Base-by-base conservation (phyloP, 1,284 basidiomycete species). In the Sparassis latifolia region DNA sequence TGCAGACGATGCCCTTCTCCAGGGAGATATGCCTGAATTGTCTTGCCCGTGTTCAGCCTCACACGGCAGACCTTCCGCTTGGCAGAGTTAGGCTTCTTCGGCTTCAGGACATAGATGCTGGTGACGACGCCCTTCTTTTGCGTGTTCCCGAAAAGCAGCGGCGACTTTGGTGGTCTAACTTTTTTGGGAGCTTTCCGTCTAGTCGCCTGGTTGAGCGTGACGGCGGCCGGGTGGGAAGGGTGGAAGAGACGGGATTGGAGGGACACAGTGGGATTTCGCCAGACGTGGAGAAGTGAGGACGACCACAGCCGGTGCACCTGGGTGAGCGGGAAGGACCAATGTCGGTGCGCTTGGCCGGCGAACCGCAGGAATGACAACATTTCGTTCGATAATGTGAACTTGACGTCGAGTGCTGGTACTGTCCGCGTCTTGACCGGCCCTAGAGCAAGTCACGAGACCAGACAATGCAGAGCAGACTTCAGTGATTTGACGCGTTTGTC, bases 81-180 rank as follows among this genome's bases (percentile, higher is more conserved):
- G 42, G 95, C 95, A 41, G 96, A 99, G 72, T 99, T 99, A 57
- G 97, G 97, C 68, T 99, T 99, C 76, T 95, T 97, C 29, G 97
- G 97, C 65, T 89, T 93, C 60, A 78, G 80, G 43, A 84, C 89
- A 68, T 89, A 88, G 29, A 97, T 82, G 58, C 86, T 82, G 32
- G 85, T 81, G 65, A 91, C 89, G 52, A 97, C 92, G 37, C 90
- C 94, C 67, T 96, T 97, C 61, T 84, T 84, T 71, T 97, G 93
- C 9, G 86, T 89, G 64, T 80, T 86, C 33, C 69, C 74, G 55
- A 88, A 74, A 29, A 97, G 78, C 7, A 94, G 79, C 1, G 93
- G 93, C 3, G 91, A 83, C 62, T 80, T 84, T 27, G 84, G 77
- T 10, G 71, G 57, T 54, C 74, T 78, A 44, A 62, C 67, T 50